Evolutionary conservation across 495 filamentous ascomycete species (phyloP).

Genomic region (Aspergillus ellipticus): DNA sequence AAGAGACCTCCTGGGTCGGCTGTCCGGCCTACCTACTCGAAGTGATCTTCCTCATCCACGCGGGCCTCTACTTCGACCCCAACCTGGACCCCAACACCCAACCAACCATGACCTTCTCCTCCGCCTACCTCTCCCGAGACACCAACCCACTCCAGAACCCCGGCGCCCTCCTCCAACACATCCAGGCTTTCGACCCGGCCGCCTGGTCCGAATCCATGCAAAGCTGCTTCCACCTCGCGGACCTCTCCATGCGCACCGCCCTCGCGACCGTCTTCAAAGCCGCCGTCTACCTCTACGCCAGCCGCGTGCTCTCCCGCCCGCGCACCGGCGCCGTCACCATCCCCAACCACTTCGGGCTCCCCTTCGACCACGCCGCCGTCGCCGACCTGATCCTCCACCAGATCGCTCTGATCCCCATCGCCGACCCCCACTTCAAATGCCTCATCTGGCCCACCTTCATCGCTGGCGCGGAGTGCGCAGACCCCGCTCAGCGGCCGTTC

Average conservation of each 20-base stretch:
- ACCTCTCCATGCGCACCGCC: constrained; percentile 37
- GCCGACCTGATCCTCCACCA: constrained; percentile 36
- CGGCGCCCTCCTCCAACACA: constrained; percentile 36
- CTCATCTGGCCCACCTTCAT: constrained; percentile 50
- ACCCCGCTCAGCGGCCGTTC: constrained; percentile 30
- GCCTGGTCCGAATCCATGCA: constrained; percentile 45
- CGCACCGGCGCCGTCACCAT: constrained; percentile 27
- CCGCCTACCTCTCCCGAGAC: constrained; percentile 21
- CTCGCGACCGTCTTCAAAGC: constrained; percentile 42
- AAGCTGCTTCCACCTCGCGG: constrained; percentile 31
- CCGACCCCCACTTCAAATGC: constrained; percentile 47
- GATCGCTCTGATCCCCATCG: constrained; percentile 29
- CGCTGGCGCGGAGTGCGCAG: constrained; percentile 41
- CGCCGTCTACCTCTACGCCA: constrained; percentile 45
- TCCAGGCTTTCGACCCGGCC: constrained; percentile 41
- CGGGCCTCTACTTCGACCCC: constrained; percentile 36
- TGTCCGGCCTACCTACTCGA: constrained; percentile 47
- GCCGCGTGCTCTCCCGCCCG: constrained; percentile 37
- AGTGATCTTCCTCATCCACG: constrained; percentile 46
- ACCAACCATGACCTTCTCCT: constrained; percentile 29
- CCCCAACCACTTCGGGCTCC: constrained; percentile 28
- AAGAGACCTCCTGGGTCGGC: constrained; percentile 46
- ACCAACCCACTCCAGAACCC: constrained; percentile 32
- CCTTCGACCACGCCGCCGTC: constrained; percentile 30
- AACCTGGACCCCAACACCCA: constrained; percentile 22